phyloP scores from a whole-genome alignment of 2,329 filamentous ascomycete genomes.

The Xylaria sp. region DNA sequence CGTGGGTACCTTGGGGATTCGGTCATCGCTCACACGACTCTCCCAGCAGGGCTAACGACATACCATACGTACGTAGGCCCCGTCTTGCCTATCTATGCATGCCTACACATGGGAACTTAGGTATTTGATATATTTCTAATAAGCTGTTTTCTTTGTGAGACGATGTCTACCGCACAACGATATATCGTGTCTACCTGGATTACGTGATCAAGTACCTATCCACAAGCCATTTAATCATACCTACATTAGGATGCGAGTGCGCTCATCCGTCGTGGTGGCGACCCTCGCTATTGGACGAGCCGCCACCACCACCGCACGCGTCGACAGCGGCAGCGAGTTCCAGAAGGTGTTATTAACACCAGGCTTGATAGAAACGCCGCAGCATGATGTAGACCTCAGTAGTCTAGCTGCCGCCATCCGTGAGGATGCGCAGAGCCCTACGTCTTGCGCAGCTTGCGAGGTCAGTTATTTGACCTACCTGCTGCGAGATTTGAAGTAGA shows the following conservation, averaged over 20 bases:
- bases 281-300: neutral
- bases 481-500: too few relatives aligned
- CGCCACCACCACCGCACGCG: neutral
- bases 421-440: slow-evolving; percentile 25
- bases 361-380: neutral
- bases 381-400: neutral
- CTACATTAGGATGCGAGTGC: slow-evolving; percentile 13
- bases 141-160: too few relatives aligned
- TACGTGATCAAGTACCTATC: neutral
- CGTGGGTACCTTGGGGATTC: too few relatives aligned
- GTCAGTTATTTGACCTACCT: slow-evolving; percentile 26
- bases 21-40: too few relatives aligned
- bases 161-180: too few relatives aligned
- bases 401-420: slow-evolving; percentile 3
- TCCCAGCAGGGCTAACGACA: too few relatives aligned
- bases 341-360: slow-evolving; percentile 17
- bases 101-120: too few relatives aligned
- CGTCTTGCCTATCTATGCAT: too few relatives aligned
- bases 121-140: too few relatives aligned
- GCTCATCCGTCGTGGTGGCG: slow-evolving; percentile 1
- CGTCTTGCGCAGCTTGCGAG: slow-evolving; percentile 35
- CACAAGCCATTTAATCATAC: neutral
- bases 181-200: neutral
- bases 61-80: too few relatives aligned
- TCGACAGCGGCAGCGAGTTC: neutral